Base-by-base conservation (phyloP, 2,329 filamentous ascomycete species). In the Xylariomycetidae sp. region DNA sequence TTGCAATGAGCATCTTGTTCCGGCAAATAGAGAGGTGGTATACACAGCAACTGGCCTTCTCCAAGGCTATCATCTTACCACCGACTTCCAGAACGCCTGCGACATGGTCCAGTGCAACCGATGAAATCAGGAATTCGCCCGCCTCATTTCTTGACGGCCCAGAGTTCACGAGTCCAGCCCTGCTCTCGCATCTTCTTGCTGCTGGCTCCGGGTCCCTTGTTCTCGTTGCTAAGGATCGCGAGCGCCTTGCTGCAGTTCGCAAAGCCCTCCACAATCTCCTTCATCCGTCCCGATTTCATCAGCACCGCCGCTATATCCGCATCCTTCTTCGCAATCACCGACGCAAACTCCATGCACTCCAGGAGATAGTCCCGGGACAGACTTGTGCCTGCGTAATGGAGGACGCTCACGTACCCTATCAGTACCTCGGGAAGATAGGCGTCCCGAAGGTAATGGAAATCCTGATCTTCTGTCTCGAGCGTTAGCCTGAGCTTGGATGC, bases 361-460 rank as follows among this genome's bases (percentile, higher is more conserved):
- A 92, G 71, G 13, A 94, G 69, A 44, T 82, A 75, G 38, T 90
- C 85, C 26, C 87, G 79, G 28, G 79, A 82, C 26, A 93, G 65
- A 30, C 76, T 72, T 29, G 78, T 79, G 4, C 86, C 87, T 0
- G 84, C 82, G 52, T 83, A 84, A 55, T 93, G 84, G 31, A 96
- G 66, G 2, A 84, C 80, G 49, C 76, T 81, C 53, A 92, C 77
- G 56, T 92, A 95, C 3, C 84, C 85, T 31, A 98, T 71, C 25
- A 95, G 68, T 13, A 85, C 74, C 56, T 95, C 88, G 2, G 92
- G 89, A 3, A 98, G 70, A 58, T 94, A 96, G 0, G 76, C 74
- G 34, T 78, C 73, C 44, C 88, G 79, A 32, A 96, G 75, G 16
- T 69, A 62, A 29, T 62, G 61, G 29, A 87, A 72, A 34, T 85